A percentile compares a stretch with the other conserved stretches of the same genome.
Evolutionary conservation across 495 filamentous ascomycete species (phyloP).

Genomic region (Neurospora sp.): DNA sequence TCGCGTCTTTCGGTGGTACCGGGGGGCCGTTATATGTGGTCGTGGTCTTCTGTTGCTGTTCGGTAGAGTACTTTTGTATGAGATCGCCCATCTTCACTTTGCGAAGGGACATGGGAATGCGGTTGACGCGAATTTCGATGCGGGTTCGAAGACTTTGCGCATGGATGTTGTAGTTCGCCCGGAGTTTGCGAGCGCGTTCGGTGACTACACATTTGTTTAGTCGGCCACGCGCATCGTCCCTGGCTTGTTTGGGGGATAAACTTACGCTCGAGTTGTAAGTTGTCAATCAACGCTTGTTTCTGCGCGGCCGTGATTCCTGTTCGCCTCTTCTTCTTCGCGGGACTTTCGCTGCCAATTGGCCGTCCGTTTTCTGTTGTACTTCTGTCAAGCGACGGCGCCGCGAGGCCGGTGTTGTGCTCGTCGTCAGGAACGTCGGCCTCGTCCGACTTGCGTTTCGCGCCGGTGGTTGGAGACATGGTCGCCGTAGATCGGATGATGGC

Average conservation of each 20-base stretch:
- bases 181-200: conserved; percentile 81
- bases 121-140: conserved; percentile 90
- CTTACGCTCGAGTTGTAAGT: conserved; percentile 86
- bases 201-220: conserved; percentile 52
- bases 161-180: conserved; percentile 82
- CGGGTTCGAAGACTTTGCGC: conserved; percentile 73
- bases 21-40: conserved; percentile 12
- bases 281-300: conserved; percentile 85
- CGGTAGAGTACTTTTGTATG: conserved; percentile 34
- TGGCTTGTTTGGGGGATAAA: conserved; percentile 1
- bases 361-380: conserved; percentile 28
- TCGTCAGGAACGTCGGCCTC: conserved; percentile 28
- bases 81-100: conserved; percentile 79
- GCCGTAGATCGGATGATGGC: neutral
- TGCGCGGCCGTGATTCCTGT: conserved; percentile 62
- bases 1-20: conserved; percentile 25
- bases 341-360: conserved; percentile 42
- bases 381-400: conserved; percentile 5
- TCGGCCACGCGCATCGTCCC: neutral
- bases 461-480: conserved; percentile 44
- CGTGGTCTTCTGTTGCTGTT: conserved; percentile 12
- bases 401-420: conserved; percentile 15
- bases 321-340: conserved; percentile 49
- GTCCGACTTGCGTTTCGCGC: conserved; percentile 53
- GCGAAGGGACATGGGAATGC: conserved; percentile 72